phyloP scores from a whole-genome alignment of 371 early-diverging fungal genomes.

The Apophysomyces sp. region DNA sequence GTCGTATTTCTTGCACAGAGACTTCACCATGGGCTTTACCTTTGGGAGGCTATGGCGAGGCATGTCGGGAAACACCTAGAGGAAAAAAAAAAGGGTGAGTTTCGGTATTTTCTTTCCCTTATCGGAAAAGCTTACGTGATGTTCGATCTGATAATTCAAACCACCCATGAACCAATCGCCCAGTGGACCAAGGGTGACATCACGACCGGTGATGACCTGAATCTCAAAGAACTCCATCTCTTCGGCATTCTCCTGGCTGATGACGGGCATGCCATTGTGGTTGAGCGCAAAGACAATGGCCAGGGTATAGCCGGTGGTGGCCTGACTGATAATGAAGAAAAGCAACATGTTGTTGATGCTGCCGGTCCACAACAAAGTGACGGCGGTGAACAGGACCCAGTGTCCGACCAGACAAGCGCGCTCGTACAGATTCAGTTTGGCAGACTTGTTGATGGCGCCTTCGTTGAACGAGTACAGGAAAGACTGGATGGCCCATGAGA shows the following conservation, averaged over 20 bases:
- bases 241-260: conserved; percentile 67
- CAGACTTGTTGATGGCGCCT: conserved; percentile 55
- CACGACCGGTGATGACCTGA: conserved; percentile 80
- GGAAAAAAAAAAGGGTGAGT: background rate
- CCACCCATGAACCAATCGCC: conserved; percentile 87
- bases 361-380: conserved; percentile 55
- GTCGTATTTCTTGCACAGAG: conserved; percentile 72
- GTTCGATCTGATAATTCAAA: conserved; percentile 84
- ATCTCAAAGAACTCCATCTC: conserved; percentile 78
- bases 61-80: conserved; percentile 75
- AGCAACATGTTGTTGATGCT: conserved; percentile 54
- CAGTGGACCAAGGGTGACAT: conserved; percentile 63
- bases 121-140: conserved; percentile 49
- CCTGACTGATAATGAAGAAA: conserved; percentile 71
- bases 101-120: background rate
- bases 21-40: conserved; percentile 65
- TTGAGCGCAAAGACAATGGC: conserved; percentile 84
- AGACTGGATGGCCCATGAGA: conserved; percentile 77
- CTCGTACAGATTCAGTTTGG: conserved; percentile 56
- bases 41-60: conserved; percentile 75
- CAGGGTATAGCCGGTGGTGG: conserved; percentile 74
- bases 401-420: conserved; percentile 60
- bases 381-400: conserved; percentile 68
- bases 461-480: conserved; percentile 57
- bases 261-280: conserved; percentile 90